Evolutionary conservation across 305 asterid genomes (phyloP), one percentile per base, ranked within the genome.

Genomic region (Rubia balearica): DNA sequence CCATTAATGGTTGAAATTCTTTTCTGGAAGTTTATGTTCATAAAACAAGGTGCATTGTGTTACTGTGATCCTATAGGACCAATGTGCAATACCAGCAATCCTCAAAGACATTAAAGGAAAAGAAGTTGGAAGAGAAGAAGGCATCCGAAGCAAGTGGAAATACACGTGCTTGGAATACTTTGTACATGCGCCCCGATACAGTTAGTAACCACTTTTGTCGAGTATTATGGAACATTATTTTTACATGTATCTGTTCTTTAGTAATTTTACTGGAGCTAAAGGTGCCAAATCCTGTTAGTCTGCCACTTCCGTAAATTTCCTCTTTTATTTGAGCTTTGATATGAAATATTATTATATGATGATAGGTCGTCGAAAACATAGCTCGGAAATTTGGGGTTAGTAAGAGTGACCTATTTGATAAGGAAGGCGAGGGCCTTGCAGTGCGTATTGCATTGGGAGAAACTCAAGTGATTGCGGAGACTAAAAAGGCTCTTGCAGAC

Each of bases 381-480:
- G 90, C 97, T 41, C 82, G 97, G 61, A 93, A 86, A 78, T 86
- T 83, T 77, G 96, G 98, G 65, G 86, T 88, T 73, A 87, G 91
- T 85, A 93, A 93, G 83, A 81, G 90, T 75, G 97, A 89, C 79
- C 81, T 93, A 41, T 85, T 93, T 42, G 96, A 89, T 79, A 87
- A 82, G 83, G 97, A 93, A 81, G 88, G 88, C 48, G 83, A 83
- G 75, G 96, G 88, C 76, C 86, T 88, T 77, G 96, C 97, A 49
- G 96, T 88, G 38, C 89, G 89, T 78, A 83, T 89, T 72, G 96
- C 97, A 60, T 73, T 89, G 84, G 98, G 96, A 67, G 98, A 93
- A 84, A 89, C 97, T 67, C 96, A 93, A 84, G 97, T 93, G 71
- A 85, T 93, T 81, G 90, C 87, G 12, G 97, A 89, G 83, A 93